Evolutionary conservation across 2,329 filamentous ascomycete genomes (phyloP).

Genomic region (Metarhizium anisopliae): DNA sequence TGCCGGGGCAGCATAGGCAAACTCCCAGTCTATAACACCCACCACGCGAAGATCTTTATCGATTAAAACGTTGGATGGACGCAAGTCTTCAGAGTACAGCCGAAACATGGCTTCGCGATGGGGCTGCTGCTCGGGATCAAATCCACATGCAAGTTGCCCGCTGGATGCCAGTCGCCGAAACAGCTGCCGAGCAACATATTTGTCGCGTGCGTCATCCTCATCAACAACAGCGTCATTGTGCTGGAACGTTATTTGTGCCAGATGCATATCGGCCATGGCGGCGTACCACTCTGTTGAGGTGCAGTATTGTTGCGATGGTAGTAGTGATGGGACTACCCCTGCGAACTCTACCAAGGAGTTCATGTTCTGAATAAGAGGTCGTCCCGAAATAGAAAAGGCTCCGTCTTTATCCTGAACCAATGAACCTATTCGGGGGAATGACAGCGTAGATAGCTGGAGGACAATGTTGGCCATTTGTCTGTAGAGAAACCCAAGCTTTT

Average conservation of each 20-base stretch:
- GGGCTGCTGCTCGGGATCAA: too few relatives aligned
- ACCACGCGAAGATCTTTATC: slow-evolving; percentile 17
- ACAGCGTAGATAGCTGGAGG: slow-evolving; percentile 27
- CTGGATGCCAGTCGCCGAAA: slow-evolving; percentile 16
- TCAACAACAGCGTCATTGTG: slow-evolving; percentile 26
- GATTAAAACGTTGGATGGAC: slow-evolving; percentile 23
- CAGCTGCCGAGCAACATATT: slow-evolving; percentile 21
- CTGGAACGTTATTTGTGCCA: slow-evolving; percentile 26
- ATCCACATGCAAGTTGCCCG: too few relatives aligned
- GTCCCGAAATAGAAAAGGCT: slow-evolving; percentile 17
- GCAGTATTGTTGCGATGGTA: slow-evolving; percentile 12
- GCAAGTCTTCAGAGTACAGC: slow-evolving; percentile 24
- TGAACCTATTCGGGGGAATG: slow-evolving; percentile 28
- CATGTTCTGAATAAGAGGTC: slow-evolving; percentile 30
- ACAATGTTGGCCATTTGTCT: slow-evolving; percentile 31
- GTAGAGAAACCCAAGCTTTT: slow-evolving; percentile 25
- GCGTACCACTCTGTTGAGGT: slow-evolving; percentile 22
- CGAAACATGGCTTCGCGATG: slow-evolving; percentile 12
- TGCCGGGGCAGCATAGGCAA: slow-evolving; percentile 22
- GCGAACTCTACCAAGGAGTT: slow-evolving; percentile 21
- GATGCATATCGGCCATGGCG: slow-evolving; percentile 25
- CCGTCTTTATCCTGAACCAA: slow-evolving; percentile 18
- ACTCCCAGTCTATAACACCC: slow-evolving; percentile 32
- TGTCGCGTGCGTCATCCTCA: slow-evolving; percentile 19
- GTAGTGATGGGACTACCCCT: slow-evolving; percentile 8